Base-by-base conservation (phyloP, 139 green algal species). In the Micromonas commoda region DNA sequence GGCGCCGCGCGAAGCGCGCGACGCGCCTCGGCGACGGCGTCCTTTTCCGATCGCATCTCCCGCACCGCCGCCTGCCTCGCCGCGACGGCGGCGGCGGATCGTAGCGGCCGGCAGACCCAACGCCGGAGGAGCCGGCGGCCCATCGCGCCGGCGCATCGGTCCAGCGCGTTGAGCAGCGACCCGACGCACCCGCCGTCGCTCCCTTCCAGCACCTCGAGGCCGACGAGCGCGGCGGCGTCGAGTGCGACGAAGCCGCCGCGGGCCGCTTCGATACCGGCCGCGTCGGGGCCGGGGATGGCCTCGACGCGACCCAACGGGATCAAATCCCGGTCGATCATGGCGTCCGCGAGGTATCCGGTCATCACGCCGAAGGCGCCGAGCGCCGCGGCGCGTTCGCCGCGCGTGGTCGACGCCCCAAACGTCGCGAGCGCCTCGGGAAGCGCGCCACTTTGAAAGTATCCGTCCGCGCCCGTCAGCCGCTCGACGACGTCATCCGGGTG, bases 141-240 rank as follows among this genome's bases (percentile, higher is more conserved):
- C 37, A 91, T 91, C 52, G 89, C 88, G 3, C 92, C 97, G 5
- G 80, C 83, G 81, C 91, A 97, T 79, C 93, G 87, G 85, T 98
- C 92, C 57, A 98, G 70, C n/a, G 89, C 79, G 0, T 82, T 86
- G 34, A 98, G 82, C 61, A 98, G 83, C 9, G 88, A 95, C 77
- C 94, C 95, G 28, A 64, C 28, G 2, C 68, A 67, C 45, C 84
- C 90, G 31, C 94, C 95, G 19, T 94, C 84, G 0, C 68, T 83
- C 80, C 95, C 97, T 81, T 96, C 92, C 33, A 99, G 78, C n/a
- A 97, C 84, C 80, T 99, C 95, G 35, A 99, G 85, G 71, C 93
- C 95, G 69, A 96, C 90, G 39, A 99, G 86, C 3, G 95, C 94
- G 13, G 94, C 86, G 9, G 91, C 95, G 78, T 99, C 94, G 33